phyloP scores from a whole-genome alignment of 495 filamentous ascomycete genomes.

The Thozetella sp. region DNA sequence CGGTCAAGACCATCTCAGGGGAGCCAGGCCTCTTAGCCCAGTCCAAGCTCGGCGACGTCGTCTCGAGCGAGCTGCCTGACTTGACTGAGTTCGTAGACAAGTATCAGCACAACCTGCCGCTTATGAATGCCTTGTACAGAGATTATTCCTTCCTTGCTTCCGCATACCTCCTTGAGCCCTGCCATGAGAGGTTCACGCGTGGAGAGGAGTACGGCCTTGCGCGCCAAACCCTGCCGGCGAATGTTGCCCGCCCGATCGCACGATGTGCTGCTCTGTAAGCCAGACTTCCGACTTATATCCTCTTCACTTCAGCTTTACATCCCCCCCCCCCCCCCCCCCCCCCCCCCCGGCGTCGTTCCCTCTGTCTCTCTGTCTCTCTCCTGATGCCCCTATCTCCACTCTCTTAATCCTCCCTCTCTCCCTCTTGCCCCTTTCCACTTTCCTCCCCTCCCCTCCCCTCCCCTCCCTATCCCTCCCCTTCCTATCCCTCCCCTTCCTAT shows the following conservation, averaged over 20 bases:
- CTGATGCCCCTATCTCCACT: neutral
- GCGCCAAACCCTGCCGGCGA: slow-evolving; percentile 66
- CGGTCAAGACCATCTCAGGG: slow-evolving; percentile 69
- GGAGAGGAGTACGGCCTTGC: slow-evolving; percentile 76
- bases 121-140: slow-evolving; percentile 81
- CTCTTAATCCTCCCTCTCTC: neutral
- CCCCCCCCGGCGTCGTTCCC: neutral
- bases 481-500: neutral
- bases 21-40: slow-evolving; percentile 75
- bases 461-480: no score
- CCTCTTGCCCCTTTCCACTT: no score
- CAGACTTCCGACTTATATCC: no score
- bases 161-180: slow-evolving; percentile 92
- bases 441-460: no score
- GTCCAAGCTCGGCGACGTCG: slow-evolving; percentile 68
- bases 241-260: slow-evolving; percentile 74
- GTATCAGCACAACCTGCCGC: slow-evolving; percentile 67
- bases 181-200: slow-evolving; percentile 70
- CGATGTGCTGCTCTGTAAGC: slow-evolving; percentile 80
- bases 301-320: no score
- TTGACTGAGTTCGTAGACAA: slow-evolving; percentile 71
- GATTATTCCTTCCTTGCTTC: slow-evolving; percentile 91
- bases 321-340: neutral
- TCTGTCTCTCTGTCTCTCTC: slow-evolving; percentile 5
- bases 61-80: slow-evolving; percentile 70